Evolutionary conservation across 2,329 filamentous ascomycete genomes (phyloP), one percentile per base, ranked within the genome.

Genomic region (Fusarium staphyleae): DNA sequence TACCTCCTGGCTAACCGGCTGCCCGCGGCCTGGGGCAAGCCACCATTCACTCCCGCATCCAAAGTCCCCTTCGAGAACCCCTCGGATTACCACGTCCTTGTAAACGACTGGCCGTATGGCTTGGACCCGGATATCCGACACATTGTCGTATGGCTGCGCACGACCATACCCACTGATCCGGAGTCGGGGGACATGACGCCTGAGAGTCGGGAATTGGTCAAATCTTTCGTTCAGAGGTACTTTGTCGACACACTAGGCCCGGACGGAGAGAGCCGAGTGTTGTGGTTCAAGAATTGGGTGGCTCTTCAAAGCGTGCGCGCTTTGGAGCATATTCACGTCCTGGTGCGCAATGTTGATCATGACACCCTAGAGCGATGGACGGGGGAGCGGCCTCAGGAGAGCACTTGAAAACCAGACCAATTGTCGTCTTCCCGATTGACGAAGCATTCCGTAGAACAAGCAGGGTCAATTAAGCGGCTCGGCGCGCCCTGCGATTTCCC

Each of bases 241-340:
- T 97, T 97, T 69, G 76, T 82, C 28, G 77, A 81, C n/a, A 75
- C 73, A 24, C 74, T 90, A 11, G 81, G 79, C 0, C 70, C 73
- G 0, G 75, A 72, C 3, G 81, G 79, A n/a, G 73, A 75, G 50
- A 74, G 79, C 5, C 77, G 75, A 41, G 84, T 88, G 36, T 71
- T 92, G 55, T 98, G 92, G 91, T 97, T 97, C 76, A 96, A 93
- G 81, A 97, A 97, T 66, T 96, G 92, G 92, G 87, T 86, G 54
- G 86, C 87, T 19, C 76, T 97, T 70, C 96, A 97, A 78, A 96
- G 90, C 66, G 89, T 97, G 34, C 85, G 93, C 66, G 84, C 89
- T 3, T 79, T 97, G 39, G 93, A 96, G 76, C 93, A 97, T 72
- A 87, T 97, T 67, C 93, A 98, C 73, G 86, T 98, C 28, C 69